A percentile compares a stretch with the other conserved stretches of the same genome.
These are phyloP conservation scores for Sordariomycetes sp. DNA, from an alignment of 2,329 filamentous ascomycete genomes.

Conservation along the genomic window DNA sequence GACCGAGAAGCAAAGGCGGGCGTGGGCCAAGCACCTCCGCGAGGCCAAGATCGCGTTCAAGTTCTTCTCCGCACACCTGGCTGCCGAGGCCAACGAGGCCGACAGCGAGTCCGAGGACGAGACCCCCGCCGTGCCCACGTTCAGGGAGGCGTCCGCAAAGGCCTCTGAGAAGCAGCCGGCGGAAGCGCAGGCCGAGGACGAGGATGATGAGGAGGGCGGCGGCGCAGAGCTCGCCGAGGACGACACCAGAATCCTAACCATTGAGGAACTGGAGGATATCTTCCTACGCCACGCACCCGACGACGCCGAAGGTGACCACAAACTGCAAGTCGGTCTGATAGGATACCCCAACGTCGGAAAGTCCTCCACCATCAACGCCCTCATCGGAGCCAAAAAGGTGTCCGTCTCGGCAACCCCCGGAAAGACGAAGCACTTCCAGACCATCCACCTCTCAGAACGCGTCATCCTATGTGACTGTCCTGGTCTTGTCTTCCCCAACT, in stretches of 20 bases:
- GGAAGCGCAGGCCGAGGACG: slow-evolving; percentile 17
- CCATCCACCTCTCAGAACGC: slow-evolving; percentile 82
- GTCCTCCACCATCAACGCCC: slow-evolving; percentile 96
- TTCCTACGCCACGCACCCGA: slow-evolving; percentile 65
- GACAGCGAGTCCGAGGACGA: slow-evolving; percentile 35
- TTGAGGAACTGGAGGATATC: slow-evolving; percentile 83
- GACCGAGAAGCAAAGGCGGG: slow-evolving; percentile 70
- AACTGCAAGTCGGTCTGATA: slow-evolving; percentile 85
- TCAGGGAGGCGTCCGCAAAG: slow-evolving; percentile 6
- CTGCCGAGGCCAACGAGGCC: slow-evolving; percentile 79
- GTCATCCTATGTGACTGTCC: slow-evolving; percentile 96
- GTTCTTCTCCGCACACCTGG: slow-evolving; percentile 91
- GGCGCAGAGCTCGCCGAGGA: slow-evolving; percentile 32
- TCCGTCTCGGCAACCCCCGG: slow-evolving; percentile 95
- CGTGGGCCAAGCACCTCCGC: slow-evolving; percentile 83
- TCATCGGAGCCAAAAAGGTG: slow-evolving; percentile 98
- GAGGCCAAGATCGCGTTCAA: slow-evolving; percentile 76
- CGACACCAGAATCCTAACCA: slow-evolving; percentile 75
- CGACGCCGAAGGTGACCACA: slow-evolving; percentile 41
- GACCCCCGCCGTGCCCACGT: too few relatives aligned
- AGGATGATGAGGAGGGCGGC: slow-evolving; percentile 27
- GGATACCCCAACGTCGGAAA: slow-evolving; percentile 99
- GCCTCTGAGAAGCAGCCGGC: not conserved
- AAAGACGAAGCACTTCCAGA: slow-evolving; percentile 99
- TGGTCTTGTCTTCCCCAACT: slow-evolving; percentile 97